phyloP scores from a whole-genome alignment of 208 protist genomes.

The Leishmania aethiopica region DNA sequence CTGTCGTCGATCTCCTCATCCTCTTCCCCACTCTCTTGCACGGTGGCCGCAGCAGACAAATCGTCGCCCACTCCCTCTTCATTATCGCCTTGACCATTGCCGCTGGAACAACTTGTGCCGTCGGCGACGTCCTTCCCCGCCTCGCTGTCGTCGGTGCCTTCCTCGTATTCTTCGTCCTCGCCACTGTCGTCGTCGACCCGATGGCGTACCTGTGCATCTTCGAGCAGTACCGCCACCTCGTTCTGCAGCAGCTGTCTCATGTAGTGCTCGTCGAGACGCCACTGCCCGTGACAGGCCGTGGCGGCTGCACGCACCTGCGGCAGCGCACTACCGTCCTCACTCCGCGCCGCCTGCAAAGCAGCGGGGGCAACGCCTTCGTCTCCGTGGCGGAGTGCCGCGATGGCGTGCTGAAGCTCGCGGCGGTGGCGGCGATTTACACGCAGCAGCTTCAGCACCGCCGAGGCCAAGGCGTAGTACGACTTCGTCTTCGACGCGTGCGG shows the following conservation, averaged over 20 bases:
- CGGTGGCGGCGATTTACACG: conserved; percentile 29
- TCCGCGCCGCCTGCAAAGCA: background rate
- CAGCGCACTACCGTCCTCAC: background rate
- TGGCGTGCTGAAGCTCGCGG: conserved; percentile 17
- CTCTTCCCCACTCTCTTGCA: background rate
- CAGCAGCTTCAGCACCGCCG: conserved; percentile 65
- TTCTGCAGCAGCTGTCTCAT: conserved; percentile 42
- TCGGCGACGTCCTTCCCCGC: background rate
- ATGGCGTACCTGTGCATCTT: conserved; percentile 7
- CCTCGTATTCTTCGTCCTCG: conserved; percentile 27
- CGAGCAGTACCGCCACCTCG: conserved; percentile 38
- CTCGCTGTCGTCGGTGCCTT: background rate
- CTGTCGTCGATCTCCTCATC: background rate
- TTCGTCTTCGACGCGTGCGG: conserved; percentile 60
- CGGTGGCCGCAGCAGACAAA: background rate
- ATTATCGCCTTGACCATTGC: conserved; percentile 8
- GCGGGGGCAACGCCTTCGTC: background rate
- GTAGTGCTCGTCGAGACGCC: conserved; percentile 54
- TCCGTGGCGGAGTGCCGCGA: conserved; percentile 17
- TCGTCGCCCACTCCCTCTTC: conserved; percentile 10
- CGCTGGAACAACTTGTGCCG: background rate
- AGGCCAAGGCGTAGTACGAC: conserved; percentile 72
- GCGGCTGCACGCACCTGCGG: conserved; percentile 13
- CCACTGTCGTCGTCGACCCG: conserved; percentile 16
- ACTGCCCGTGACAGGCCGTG: conserved; percentile 29